phyloP scores from a whole-genome alignment of 2,329 filamentous ascomycete species.

The Sclerotinia subarctica region DNA sequence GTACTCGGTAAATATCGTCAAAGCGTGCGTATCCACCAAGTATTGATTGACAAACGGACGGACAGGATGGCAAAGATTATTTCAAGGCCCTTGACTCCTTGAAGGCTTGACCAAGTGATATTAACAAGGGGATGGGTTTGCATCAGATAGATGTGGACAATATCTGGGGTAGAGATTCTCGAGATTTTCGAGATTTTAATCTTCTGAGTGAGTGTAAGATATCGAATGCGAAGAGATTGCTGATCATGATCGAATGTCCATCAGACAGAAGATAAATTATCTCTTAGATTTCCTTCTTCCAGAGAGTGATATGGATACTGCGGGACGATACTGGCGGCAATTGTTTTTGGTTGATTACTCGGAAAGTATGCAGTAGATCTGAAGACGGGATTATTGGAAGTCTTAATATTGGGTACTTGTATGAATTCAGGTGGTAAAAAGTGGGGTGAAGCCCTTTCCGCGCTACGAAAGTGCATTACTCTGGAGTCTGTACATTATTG shows the following conservation, averaged over 20 bases:
- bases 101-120: slow-evolving; percentile 1
- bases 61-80: background rate
- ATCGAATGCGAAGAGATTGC: background rate
- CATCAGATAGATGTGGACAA: background rate
- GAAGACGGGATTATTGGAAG: background rate
- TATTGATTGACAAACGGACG: slow-evolving; percentile 5
- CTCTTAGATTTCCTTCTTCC: background rate
- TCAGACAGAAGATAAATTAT: background rate
- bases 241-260: background rate
- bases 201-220: background rate
- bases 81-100: background rate
- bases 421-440: background rate
- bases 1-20: slow-evolving; percentile 2
- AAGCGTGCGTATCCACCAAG: background rate
- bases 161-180: slow-evolving; percentile 11
- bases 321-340: background rate
- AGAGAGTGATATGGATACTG: background rate
- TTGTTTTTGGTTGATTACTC: background rate
- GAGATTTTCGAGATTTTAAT: background rate
- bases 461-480: background rate
- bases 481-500: too few relatives aligned
- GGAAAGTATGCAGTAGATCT: background rate
- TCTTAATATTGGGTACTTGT: slow-evolving; percentile 5
- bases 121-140: slow-evolving; percentile 10
- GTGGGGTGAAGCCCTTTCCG: slow-evolving; percentile 2